phyloP scores from a whole-genome alignment of 345 rosid genomes.

The Euphorbia peplus region DNA sequence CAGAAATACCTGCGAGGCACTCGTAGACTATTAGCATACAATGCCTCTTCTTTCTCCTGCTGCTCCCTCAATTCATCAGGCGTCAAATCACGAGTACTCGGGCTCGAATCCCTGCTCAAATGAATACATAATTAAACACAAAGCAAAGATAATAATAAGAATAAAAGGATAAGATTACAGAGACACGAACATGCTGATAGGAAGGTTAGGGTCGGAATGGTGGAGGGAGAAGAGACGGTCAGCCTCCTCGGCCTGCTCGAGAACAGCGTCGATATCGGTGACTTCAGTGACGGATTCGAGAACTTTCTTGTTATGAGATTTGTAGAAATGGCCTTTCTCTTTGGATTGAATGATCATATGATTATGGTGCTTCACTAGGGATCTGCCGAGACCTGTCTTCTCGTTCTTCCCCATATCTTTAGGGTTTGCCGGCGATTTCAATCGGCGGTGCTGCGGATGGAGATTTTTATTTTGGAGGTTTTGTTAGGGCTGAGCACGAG shows the following conservation, averaged over 20 bases:
- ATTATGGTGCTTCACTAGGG: slow-evolving; percentile 87
- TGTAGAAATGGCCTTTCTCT: slow-evolving; percentile 65
- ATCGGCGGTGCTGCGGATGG: too few species aligned
- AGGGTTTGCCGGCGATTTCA: background rate
- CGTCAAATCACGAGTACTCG: slow-evolving; percentile 44
- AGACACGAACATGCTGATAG: slow-evolving; percentile 54
- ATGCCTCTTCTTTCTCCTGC: slow-evolving; percentile 61
- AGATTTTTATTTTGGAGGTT: too few species aligned
- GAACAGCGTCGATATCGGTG: slow-evolving; percentile 74
- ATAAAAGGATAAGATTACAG: background rate
- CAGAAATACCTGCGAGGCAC: slow-evolving; percentile 57
- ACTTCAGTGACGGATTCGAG: slow-evolving; percentile 80
- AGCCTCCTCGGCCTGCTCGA: slow-evolving; percentile 72
- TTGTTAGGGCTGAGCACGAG: too few species aligned
- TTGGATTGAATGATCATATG: slow-evolving; percentile 76
- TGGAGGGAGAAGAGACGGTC: slow-evolving; percentile 41
- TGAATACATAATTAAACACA: background rate
- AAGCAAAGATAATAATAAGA: too few species aligned
- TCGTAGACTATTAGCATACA: slow-evolving; percentile 58
- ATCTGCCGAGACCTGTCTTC: slow-evolving; percentile 72
- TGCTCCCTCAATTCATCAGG: slow-evolving; percentile 60
- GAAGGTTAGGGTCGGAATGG: slow-evolving; percentile 42
- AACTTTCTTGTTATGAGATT: slow-evolving; percentile 59
- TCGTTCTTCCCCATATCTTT: slow-evolving; percentile 90
- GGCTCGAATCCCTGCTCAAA: slow-evolving; percentile 51